Evolutionary conservation across 2,329 filamentous ascomycete species (phyloP).

Genomic region (Aureobasidium zeae): DNA sequence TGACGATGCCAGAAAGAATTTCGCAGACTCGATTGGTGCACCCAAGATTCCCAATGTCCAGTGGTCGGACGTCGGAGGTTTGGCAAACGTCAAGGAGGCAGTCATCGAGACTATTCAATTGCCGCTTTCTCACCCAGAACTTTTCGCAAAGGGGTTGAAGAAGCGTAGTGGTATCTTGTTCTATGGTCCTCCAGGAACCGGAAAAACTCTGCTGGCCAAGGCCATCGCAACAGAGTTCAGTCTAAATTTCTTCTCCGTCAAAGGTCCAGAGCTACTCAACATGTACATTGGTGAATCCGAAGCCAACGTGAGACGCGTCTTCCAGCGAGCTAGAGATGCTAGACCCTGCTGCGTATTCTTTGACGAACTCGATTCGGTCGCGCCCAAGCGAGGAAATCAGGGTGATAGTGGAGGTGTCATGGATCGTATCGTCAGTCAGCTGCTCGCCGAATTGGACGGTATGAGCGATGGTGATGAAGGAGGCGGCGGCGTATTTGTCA

Average conservation of each 20-base stretch:
- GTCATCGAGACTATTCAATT: slow-evolving; percentile 94
- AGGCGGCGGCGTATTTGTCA: slow-evolving; percentile 82
- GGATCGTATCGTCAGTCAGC: slow-evolving; percentile 92
- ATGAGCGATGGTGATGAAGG: slow-evolving; percentile 89
- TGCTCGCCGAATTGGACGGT: slow-evolving; percentile 89
- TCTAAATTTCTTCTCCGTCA: slow-evolving; percentile 89
- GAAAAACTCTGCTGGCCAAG: slow-evolving; percentile 86
- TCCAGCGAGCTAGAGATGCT: slow-evolving; percentile 77
- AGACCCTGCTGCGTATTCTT: slow-evolving; percentile 88
- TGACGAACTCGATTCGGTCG: slow-evolving; percentile 85
- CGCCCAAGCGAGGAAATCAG: slow-evolving; percentile 92
- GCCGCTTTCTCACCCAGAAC: slow-evolving; percentile 79
- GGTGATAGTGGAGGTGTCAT: slow-evolving; percentile 96
- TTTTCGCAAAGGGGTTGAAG: slow-evolving; percentile 97
- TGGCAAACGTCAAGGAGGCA: slow-evolving; percentile 92
- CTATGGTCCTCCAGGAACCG: slow-evolving; percentile 83
- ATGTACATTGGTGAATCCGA: slow-evolving; percentile 96
- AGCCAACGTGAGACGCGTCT: slow-evolving; percentile 81
- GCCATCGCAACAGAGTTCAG: slow-evolving; percentile 90
- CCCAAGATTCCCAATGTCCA: slow-evolving; percentile 96
- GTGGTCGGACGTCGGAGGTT: slow-evolving; percentile 91
- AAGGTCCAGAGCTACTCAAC: slow-evolving; percentile 82
- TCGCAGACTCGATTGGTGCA: slow-evolving; percentile 91
- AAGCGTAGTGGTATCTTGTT: slow-evolving; percentile 90
- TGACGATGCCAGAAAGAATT: slow-evolving; percentile 92